These are phyloP conservation scores for Suhomyces xylopsoci DNA, from an alignment of 805 yeast genomes.

Conservation along the genomic window DNA sequence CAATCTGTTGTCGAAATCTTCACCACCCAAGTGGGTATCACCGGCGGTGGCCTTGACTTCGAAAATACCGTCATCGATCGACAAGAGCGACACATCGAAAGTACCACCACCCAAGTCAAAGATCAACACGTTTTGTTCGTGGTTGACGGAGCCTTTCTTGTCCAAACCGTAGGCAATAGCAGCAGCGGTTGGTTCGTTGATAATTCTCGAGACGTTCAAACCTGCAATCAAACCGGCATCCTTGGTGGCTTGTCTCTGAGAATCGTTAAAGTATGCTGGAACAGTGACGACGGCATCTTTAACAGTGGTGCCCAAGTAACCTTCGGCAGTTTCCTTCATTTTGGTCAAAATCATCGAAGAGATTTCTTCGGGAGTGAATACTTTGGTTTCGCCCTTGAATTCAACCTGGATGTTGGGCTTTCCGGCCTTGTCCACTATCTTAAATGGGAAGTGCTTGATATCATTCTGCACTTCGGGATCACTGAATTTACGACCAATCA, in stretches of 20 bases:
- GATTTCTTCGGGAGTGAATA: conserved; percentile 90
- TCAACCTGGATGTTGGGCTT: conserved; percentile 88
- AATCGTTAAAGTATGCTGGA: conserved; percentile 43
- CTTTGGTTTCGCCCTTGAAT: conserved; percentile 81
- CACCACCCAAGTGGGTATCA: conserved; percentile 98
- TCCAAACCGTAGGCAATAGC: conserved; percentile 47
- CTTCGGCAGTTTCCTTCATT: conserved; percentile 94
- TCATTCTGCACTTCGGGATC: conserved; percentile 80
- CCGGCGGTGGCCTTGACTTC: conserved; percentile 94
- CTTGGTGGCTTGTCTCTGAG: conserved; percentile 45
- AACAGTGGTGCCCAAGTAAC: conserved; percentile 78
- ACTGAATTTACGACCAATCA: conserved; percentile 76
- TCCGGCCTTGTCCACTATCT: conserved; percentile 70
- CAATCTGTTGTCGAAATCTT: conserved; percentile 88
- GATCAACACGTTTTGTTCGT: conserved; percentile 85
- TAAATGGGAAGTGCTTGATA: conserved; percentile 86
- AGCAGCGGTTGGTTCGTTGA: conserved; percentile 46
- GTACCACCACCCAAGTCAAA: conserved; percentile 98
- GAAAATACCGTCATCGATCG: conserved; percentile 88
- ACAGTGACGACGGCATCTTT: conserved; percentile 48
- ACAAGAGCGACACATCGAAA: conserved; percentile 83
- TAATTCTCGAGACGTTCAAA: conserved; percentile 43
- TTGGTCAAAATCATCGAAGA: conserved; percentile 89
- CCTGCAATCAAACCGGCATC: conserved; percentile 47
- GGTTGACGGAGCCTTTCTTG: conserved; percentile 47